Base-by-base conservation (phyloP, 352 stramenopile genomes). In the Globisporangium camurandrum region DNA sequence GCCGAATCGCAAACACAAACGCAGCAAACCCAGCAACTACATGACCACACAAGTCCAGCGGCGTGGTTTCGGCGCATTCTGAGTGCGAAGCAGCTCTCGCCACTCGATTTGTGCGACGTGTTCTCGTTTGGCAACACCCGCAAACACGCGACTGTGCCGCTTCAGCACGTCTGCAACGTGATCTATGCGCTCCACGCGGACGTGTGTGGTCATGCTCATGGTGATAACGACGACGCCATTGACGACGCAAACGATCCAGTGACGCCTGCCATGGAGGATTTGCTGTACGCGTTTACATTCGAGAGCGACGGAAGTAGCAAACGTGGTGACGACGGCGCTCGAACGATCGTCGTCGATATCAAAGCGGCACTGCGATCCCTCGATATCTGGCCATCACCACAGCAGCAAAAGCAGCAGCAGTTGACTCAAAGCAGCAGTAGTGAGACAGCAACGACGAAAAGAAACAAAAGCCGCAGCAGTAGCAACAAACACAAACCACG, bases 1-100 rank as follows among this genome's bases (percentile, higher is more conserved):
- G 39, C 36, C 36, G 37, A 46, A 11, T 50, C 28, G 24, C n/a
- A 31, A 16, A 54, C 45, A 31, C 14, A 20, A 27, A 33, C 12
- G 42, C 24, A 34, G 17, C 36, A 20, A 4, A 8, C 11, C 6
- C 6, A 40, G 36, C 24, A 4, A 4, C 17, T 23, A 16, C 42
- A 26, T 11, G 71, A 80, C n/a, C n/a, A n/a, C n/a, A n/a, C n/a
- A 44, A 68, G 57, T 0, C 70, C 70, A 0, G 64, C 80, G 19
- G 56, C 56, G 11, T 84, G 72, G 68, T 84, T 87, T 33, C 64
- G 75, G n/a, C 70, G 64, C 16, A 57, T 87, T 17, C 60, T 87
- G 45, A 36, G 49, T 20, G 24, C 31, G 5, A 75, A 71, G 27
- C 51, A 71, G 38, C 33, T 87, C 3, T 82, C 68, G 3, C 69